These are phyloP conservation scores for Mycena olivaceomarginata DNA, from an alignment of 768 basidiomycete genomes.

Conservation along the genomic window DNA sequence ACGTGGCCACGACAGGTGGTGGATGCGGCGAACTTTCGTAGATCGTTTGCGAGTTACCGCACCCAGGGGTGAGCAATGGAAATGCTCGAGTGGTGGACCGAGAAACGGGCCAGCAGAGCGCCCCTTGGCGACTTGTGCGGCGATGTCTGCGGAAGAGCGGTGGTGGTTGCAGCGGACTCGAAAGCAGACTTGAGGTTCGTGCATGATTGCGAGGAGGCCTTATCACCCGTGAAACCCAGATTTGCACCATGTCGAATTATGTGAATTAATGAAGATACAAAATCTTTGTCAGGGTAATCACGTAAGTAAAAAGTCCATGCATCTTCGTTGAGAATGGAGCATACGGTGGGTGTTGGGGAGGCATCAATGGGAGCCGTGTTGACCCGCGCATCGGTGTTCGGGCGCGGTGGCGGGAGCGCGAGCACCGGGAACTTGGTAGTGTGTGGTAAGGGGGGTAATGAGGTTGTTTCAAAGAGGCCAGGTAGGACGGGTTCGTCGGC, in stretches of 20 bases:
- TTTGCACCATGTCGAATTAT: constrained; percentile 51
- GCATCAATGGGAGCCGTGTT: background rate
- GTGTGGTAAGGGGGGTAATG: background rate
- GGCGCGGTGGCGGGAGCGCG: background rate
- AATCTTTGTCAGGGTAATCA: constrained; percentile 52
- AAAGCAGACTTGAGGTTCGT: constrained; percentile 49
- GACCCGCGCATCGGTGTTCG: background rate
- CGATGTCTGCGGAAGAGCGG: background rate
- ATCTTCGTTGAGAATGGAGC: background rate
- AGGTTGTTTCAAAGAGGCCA: background rate
- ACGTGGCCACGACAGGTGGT: too few species aligned
- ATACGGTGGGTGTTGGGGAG: background rate
- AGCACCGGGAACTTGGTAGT: background rate
- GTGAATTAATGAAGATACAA: constrained; percentile 48
- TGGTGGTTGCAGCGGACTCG: constrained; percentile 23
- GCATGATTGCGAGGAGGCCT: constrained; percentile 23
- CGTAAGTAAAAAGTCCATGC: constrained; percentile 48
- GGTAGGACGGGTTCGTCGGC: background rate
- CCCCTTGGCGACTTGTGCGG: too few species aligned
- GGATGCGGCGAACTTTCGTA: too few species aligned
- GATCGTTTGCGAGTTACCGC: too few species aligned
- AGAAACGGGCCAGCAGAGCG: too few species aligned
- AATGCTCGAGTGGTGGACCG: too few species aligned
- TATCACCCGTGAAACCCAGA: constrained; percentile 47
- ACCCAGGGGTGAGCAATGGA: background rate